These are phyloP conservation scores for Cadophora sp. DNA, from an alignment of 2,329 filamentous ascomycete genomes.

Conservation along the genomic window DNA sequence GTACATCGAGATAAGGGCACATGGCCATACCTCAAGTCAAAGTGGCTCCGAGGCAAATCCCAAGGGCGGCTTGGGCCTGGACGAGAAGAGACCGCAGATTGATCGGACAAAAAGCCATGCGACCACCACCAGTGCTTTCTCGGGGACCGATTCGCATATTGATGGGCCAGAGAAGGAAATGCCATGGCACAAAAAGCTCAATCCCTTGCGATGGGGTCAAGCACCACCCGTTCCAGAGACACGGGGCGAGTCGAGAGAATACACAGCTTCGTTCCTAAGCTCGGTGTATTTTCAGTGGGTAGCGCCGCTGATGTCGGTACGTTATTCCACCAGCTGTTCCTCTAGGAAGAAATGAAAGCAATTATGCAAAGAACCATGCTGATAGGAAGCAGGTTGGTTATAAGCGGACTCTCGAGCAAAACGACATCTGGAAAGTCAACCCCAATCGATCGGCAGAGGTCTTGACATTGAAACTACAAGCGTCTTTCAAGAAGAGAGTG, in stretches of 20 bases:
- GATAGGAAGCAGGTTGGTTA: slow-evolving; percentile 72
- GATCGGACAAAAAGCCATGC: slow-evolving; percentile 58
- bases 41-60: slow-evolving; percentile 26
- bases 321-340: slow-evolving; percentile 41
- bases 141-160: slow-evolving; percentile 48
- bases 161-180: slow-evolving; percentile 49
- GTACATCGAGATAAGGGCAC: slow-evolving; percentile 36
- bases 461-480: slow-evolving; percentile 70
- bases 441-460: slow-evolving; percentile 76
- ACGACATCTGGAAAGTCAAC: slow-evolving; percentile 90
- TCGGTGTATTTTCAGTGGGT: slow-evolving; percentile 88
- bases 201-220: slow-evolving; percentile 66
- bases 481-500: slow-evolving; percentile 72
- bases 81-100: slow-evolving; percentile 46
- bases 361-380: slow-evolving; percentile 27
- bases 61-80: slow-evolving; percentile 19
- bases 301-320: slow-evolving; percentile 80
- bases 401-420: slow-evolving; percentile 79
- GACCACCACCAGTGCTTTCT: slow-evolving; percentile 59
- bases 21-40: slow-evolving; percentile 33
- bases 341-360: background rate
- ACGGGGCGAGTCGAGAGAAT: slow-evolving; percentile 67
- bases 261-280: slow-evolving; percentile 77
- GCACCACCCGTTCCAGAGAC: slow-evolving; percentile 62
- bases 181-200: slow-evolving; percentile 68